Evolutionary conservation across 2,329 filamentous ascomycete genomes (phyloP).

Genomic region (Sclerotinia glacialis): DNA sequence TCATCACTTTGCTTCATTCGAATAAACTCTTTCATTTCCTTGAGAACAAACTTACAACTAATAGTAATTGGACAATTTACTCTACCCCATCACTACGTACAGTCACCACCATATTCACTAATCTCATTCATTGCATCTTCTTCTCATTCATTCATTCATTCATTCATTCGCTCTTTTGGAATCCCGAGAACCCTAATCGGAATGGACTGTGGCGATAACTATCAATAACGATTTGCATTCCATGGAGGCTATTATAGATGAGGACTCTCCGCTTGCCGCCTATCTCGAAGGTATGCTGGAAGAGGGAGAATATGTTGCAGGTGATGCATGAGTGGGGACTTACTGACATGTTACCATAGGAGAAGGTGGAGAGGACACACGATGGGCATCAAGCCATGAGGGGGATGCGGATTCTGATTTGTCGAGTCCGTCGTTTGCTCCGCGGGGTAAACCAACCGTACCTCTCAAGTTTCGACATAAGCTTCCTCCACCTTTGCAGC

Average conservation of each 20-base stretch:
- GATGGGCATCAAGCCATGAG: constrained; percentile 31
- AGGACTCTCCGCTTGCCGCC: constrained; percentile 82
- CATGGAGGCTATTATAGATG: constrained; percentile 86
- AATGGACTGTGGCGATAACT: constrained; percentile 28
- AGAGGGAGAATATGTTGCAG: constrained; percentile 3
- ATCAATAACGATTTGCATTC: constrained; percentile 30
- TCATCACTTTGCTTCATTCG: not conserved
- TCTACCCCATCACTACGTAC: not conserved
- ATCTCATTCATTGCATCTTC: not conserved
- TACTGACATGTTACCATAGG: constrained; percentile 39
- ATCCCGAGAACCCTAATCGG: constrained; percentile 22
- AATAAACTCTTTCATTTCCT: not conserved
- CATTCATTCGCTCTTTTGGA: not conserved
- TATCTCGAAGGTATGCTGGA: constrained; percentile 75
- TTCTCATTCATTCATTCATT: not conserved
- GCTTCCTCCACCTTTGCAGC: constrained; percentile 45
- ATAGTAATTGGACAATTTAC: constrained; percentile 6
- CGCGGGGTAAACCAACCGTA: constrained; percentile 54
- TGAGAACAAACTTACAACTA: not conserved
- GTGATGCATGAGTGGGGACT: constrained; percentile 9
- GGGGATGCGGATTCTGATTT: constrained; percentile 31
- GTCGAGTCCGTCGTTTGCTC: constrained; percentile 48
- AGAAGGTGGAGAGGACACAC: constrained; percentile 46
- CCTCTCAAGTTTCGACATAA: constrained; percentile 53
- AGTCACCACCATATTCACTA: constrained; percentile 4